Conservation (phyloP, 306 rosid species). For the Citrullus mucosospermus region DNA sequence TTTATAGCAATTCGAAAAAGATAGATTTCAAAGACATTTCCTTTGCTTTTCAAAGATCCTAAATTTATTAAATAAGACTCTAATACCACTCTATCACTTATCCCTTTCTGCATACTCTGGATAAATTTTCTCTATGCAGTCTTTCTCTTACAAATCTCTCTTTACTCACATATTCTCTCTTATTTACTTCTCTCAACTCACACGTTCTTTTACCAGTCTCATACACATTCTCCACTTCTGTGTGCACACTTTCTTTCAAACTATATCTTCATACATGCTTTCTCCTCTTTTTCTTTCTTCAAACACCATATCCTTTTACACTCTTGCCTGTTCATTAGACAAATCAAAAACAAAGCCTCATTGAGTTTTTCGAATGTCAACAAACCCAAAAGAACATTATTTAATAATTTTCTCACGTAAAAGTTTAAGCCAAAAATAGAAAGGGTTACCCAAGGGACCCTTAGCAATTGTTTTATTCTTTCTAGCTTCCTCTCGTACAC, state of each 20-base stretch:
- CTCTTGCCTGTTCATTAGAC: not conserved
- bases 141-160: not conserved
- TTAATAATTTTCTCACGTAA: not conserved
- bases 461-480: not conserved
- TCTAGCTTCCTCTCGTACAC: not conserved
- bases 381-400: not conserved
- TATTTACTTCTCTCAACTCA: not conserved
- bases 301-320: not conserved
- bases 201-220: not conserved
- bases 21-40: not conserved
- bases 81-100: not conserved
- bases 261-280: not conserved
- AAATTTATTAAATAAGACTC: not conserved
- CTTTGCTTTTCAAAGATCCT: not conserved
- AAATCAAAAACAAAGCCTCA: not conserved
- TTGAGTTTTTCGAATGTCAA: not conserved
- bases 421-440: not conserved
- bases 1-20: not conserved
- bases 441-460: not conserved
- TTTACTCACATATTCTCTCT: not conserved
- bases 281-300: not conserved
- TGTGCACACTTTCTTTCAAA: not conserved
- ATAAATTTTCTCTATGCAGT: not conserved
- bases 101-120: not conserved
- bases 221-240: not conserved